A percentile compares a stretch with the other conserved stretches of the same genome.
These are phyloP conservation scores for Russula dissimulans DNA, from an alignment of 768 basidiomycete species.

Conservation along the genomic window DNA sequence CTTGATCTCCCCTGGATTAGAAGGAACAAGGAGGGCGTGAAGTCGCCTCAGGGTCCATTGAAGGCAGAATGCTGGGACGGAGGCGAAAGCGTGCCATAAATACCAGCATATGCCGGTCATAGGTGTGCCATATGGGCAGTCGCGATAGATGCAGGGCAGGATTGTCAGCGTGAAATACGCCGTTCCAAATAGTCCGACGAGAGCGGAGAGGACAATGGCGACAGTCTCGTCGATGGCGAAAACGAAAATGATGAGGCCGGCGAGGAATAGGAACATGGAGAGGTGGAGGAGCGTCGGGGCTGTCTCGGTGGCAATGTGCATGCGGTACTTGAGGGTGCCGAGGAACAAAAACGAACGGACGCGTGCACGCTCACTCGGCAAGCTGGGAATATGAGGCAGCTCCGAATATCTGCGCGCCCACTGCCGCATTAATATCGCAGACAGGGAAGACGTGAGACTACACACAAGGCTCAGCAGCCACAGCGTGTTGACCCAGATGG, in stretches of 20 bases:
- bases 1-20: not conserved
- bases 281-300: slow-evolving; percentile 41
- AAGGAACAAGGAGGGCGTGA: slow-evolving; percentile 3
- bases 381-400: slow-evolving; percentile 22
- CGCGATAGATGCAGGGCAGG: slow-evolving; percentile 11
- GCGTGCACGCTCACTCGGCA: slow-evolving; percentile 29
- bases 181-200: slow-evolving; percentile 1
- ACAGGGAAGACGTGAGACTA: slow-evolving; percentile 12
- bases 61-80: not conserved
- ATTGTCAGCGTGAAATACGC: slow-evolving; percentile 16
- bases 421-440: slow-evolving; percentile 10
- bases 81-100: not conserved
- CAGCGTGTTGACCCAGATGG: slow-evolving; percentile 11
- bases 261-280: slow-evolving; percentile 41
- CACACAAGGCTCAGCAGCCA: slow-evolving; percentile 17
- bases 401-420: slow-evolving; percentile 16
- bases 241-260: slow-evolving; percentile 38
- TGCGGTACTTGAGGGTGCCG: slow-evolving; percentile 32
- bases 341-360: slow-evolving; percentile 30
- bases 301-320: slow-evolving; percentile 32
- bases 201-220: slow-evolving; percentile 1
- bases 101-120: slow-evolving; percentile 3
- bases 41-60: not conserved
- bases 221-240: slow-evolving; percentile 22
- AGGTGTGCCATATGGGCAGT: slow-evolving; percentile 20